Conservation (phyloP, 2,329 filamentous ascomycete species). For the Dissoconium aciculare region DNA sequence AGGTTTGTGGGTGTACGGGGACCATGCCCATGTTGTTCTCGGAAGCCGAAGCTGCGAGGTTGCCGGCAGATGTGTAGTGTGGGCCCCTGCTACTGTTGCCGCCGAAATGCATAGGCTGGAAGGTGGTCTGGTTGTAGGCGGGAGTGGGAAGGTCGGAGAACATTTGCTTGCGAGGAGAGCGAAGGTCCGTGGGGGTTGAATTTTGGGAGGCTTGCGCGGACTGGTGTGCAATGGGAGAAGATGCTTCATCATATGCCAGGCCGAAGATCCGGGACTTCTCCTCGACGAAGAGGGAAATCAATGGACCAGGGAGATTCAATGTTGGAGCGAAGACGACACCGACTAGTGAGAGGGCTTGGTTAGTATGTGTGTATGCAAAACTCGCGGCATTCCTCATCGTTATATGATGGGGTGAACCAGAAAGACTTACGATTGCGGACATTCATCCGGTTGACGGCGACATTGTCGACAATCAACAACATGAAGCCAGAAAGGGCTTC, state of each 20-base stretch:
- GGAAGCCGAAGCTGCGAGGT: constrained; percentile 2
- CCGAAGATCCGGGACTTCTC: constrained; percentile 81
- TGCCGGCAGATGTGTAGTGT: too few relatives aligned
- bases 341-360: constrained; percentile 34
- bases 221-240: constrained; percentile 25
- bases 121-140: constrained; percentile 42
- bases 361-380: too few relatives aligned
- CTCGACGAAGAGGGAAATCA: constrained; percentile 86
- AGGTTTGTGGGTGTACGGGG: constrained; percentile 20
- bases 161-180: constrained; percentile 50
- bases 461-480: constrained; percentile 81
- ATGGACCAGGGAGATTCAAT: constrained; percentile 84
- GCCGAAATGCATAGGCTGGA: constrained; percentile 8
- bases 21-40: constrained; percentile 20
- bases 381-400: too few relatives aligned
- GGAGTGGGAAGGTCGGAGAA: constrained; percentile 53
- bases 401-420: too few relatives aligned
- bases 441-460: constrained; percentile 92
- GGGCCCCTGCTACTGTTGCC: too few relatives aligned
- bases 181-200: constrained; percentile 41
- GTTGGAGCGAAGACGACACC: constrained; percentile 97
- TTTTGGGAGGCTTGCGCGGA: constrained; percentile 10
- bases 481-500: constrained; percentile 77
- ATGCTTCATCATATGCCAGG: constrained; percentile 43
- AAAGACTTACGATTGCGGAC: constrained; percentile 53